Percentiles rank a stretch among this genome's conserved stretches.
These are phyloP conservation scores for Neurospora sp. DNA, from an alignment of 495 filamentous ascomycete genomes.

Conservation along the genomic window DNA sequence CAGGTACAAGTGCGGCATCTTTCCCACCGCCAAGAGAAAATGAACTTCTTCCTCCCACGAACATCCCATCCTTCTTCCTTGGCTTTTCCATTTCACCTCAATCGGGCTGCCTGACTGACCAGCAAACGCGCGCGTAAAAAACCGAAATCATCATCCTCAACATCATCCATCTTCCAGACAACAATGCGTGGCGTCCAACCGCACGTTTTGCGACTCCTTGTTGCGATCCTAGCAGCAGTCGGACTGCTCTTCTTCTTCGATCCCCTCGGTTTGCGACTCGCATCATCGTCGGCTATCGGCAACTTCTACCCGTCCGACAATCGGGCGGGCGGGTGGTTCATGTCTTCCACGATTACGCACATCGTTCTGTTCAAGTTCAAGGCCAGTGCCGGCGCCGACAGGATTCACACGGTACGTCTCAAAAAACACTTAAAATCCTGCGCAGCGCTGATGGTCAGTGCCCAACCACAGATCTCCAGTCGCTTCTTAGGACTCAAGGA, in stretches of 20 bases:
- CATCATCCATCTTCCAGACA: neutral
- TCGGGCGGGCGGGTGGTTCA: neutral
- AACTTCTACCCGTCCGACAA: neutral
- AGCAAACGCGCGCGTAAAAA: neutral
- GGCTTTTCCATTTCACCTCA: neutral
- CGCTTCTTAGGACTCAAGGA: slow-evolving; percentile 27
- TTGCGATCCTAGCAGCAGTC: slow-evolving; percentile 4
- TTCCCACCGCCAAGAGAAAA: neutral
- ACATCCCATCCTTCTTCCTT: neutral
- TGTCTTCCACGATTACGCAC: slow-evolving; percentile 32
- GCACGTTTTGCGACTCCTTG: slow-evolving; percentile 4
- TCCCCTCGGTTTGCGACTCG: slow-evolving; percentile 9
- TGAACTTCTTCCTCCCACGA: neutral
- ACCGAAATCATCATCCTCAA: neutral
- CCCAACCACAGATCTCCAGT: slow-evolving; percentile 10
- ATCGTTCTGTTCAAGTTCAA: slow-evolving; percentile 57
- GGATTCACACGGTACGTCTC: slow-evolving; percentile 46
- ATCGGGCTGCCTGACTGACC: neutral
- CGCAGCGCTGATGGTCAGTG: neutral
- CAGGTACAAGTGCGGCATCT: neutral
- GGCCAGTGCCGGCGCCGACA: slow-evolving; percentile 23
- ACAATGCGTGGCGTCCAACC: slow-evolving; percentile 7
- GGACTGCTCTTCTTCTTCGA: slow-evolving; percentile 11
- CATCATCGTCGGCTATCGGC: slow-evolving; percentile 1
- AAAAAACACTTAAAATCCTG: neutral